These are phyloP conservation scores for Knufia fluminis DNA, from an alignment of 2,329 filamentous ascomycete genomes.

Conservation along the genomic window DNA sequence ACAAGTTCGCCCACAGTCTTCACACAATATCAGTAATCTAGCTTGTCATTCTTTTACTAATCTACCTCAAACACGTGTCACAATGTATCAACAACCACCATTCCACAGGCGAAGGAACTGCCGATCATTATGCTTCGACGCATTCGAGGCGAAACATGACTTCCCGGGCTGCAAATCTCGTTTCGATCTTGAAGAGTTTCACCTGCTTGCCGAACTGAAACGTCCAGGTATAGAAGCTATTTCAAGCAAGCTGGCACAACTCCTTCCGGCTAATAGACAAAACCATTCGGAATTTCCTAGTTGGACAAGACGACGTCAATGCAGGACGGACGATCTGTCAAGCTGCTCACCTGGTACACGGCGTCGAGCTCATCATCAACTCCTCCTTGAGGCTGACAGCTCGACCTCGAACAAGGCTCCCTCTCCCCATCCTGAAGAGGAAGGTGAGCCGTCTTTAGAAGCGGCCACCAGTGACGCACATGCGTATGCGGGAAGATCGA, in stretches of 20 bases:
- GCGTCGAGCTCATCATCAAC: background rate
- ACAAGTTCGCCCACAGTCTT: background rate
- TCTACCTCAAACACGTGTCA: too few relatives aligned
- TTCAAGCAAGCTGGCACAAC: background rate
- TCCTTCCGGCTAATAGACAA: background rate
- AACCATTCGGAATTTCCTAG: background rate
- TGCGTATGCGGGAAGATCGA: background rate
- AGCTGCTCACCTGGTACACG: background rate
- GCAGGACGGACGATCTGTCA: background rate
- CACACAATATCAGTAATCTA: background rate
- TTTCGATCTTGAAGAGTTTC: background rate
- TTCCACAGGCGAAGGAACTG: background rate
- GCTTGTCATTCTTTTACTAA: background rate
- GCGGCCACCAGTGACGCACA: slow-evolving; percentile 3
- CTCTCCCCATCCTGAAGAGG: background rate
- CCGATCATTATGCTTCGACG: background rate
- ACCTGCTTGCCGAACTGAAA: background rate
- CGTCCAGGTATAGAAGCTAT: background rate
- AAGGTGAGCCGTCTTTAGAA: background rate
- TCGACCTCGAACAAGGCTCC: background rate
- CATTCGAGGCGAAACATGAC: background rate
- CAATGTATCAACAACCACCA: background rate
- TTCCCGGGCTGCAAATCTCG: background rate
- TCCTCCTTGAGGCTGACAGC: background rate
- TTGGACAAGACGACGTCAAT: background rate